Conservation (phyloP, 192 early-diverging fungal genomes). For the Entomortierella lignicola region DNA sequence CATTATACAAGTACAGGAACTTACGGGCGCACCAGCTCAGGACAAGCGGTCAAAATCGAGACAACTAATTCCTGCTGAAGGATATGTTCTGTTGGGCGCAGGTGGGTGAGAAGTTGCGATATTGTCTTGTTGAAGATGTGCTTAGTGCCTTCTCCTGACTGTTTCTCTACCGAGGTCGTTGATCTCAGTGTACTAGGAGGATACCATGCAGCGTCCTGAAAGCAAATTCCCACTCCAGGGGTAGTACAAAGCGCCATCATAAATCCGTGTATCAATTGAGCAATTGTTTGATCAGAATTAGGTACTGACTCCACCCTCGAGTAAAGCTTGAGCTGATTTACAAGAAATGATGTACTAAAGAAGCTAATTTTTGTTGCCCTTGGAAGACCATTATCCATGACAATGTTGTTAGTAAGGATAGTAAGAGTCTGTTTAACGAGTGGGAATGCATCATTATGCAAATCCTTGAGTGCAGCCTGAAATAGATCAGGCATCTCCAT, state of each 20-base stretch:
- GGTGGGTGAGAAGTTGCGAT: constrained; percentile 62
- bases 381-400: constrained; percentile 72
- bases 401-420: constrained; percentile 65
- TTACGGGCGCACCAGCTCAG: constrained; percentile 81
- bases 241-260: constrained; percentile 77
- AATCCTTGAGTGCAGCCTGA: constrained; percentile 73
- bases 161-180: constrained; percentile 22
- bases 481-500: constrained; percentile 80
- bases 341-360: constrained; percentile 78
- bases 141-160: constrained; percentile 36
- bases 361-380: constrained; percentile 71
- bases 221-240: constrained; percentile 81
- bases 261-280: constrained; percentile 76
- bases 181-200: constrained; percentile 56
- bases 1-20: no score
- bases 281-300: constrained; percentile 58
- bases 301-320: constrained; percentile 57
- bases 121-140: constrained; percentile 67
- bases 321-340: constrained; percentile 72
- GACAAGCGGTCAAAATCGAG: constrained; percentile 71
- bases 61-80: constrained; percentile 76
- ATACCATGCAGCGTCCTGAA: constrained; percentile 82
- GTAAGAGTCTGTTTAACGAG: constrained; percentile 66
- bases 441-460: constrained; percentile 73
- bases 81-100: constrained; percentile 73